A percentile compares a stretch with the other conserved stretches of the same genome.
Evolutionary conservation across 2,329 filamentous ascomycete genomes (phyloP).

Genomic region (Fusarium domesticum): DNA sequence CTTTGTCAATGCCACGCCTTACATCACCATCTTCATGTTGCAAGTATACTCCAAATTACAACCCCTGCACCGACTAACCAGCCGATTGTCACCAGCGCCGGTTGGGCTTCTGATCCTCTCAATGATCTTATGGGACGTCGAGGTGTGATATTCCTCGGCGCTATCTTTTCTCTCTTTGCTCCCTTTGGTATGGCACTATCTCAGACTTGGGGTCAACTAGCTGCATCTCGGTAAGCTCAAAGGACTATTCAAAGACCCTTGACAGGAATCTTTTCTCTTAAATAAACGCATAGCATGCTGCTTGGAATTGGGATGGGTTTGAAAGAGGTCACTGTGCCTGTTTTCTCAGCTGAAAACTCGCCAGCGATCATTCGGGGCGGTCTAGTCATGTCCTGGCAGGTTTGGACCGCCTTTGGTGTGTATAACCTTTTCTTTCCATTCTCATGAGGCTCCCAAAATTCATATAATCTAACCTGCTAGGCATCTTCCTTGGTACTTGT

Average conservation of each 20-base stretch:
- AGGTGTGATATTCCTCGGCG: slow-evolving; percentile 62
- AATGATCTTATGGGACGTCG: slow-evolving; percentile 59
- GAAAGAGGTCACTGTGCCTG: slow-evolving; percentile 47
- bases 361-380: slow-evolving; percentile 52
- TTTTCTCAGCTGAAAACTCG: slow-evolving; percentile 52
- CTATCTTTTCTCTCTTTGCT: slow-evolving; percentile 59
- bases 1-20: slow-evolving; percentile 52
- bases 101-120: slow-evolving; percentile 61
- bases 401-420: slow-evolving; percentile 51
- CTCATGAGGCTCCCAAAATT: neutral
- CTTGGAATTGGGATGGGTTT: slow-evolving; percentile 61
- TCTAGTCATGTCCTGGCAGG: slow-evolving; percentile 54
- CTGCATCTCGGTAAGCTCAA: slow-evolving; percentile 48
- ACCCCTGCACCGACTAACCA: neutral
- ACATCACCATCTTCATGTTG: slow-evolving; percentile 43
- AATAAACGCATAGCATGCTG: slow-evolving; percentile 41
- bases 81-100: slow-evolving; percentile 38
- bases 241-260: too few species aligned
- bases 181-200: slow-evolving; percentile 59
- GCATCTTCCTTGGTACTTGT: slow-evolving; percentile 64
- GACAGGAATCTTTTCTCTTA: too few species aligned
- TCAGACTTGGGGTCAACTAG: slow-evolving; percentile 58
- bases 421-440: too few species aligned
- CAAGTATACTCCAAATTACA: slow-evolving; percentile 30
- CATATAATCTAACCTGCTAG: neutral